Percentiles rank a stretch among this genome's conserved stretches.
Evolutionary conservation across 2,329 filamentous ascomycete genomes (phyloP).

Genomic region (Phialocephala sp.): DNA sequence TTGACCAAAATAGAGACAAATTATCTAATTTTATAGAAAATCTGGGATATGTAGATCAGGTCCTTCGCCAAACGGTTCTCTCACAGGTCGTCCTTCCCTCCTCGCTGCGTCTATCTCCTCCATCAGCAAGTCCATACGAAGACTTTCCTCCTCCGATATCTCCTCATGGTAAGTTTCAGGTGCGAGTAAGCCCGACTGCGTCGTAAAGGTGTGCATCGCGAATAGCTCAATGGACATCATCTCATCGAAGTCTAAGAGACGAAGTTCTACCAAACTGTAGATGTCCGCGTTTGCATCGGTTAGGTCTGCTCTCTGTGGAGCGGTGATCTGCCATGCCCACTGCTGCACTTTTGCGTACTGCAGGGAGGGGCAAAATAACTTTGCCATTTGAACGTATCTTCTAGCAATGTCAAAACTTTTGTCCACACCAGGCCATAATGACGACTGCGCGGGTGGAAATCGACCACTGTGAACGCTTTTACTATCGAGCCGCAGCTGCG

Average conservation of each 20-base stretch:
- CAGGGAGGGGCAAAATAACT: neutral
- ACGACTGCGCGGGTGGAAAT: neutral
- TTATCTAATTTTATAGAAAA: neutral
- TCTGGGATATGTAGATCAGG: neutral
- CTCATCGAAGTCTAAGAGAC: neutral
- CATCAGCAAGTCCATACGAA: neutral
- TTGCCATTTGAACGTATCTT: neutral
- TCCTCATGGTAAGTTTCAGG: neutral
- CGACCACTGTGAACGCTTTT: neutral
- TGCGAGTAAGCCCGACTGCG: neutral
- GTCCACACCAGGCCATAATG: neutral
- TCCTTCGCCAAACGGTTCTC: neutral
- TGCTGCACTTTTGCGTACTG: neutral
- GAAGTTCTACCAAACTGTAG: neutral
- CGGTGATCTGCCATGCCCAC: neutral
- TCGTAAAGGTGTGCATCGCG: neutral
- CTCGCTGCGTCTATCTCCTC: neutral
- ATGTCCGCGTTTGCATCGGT: neutral
- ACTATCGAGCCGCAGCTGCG: neutral
- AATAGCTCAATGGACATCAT: neutral
- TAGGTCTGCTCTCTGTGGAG: neutral
- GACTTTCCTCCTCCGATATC: neutral
- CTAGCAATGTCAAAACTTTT: neutral
- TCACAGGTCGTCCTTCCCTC: neutral
- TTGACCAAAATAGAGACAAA: no score